These are phyloP conservation scores for Colletotrichum limetticola DNA, from an alignment of 2,329 filamentous ascomycete species.

Conservation along the genomic window DNA sequence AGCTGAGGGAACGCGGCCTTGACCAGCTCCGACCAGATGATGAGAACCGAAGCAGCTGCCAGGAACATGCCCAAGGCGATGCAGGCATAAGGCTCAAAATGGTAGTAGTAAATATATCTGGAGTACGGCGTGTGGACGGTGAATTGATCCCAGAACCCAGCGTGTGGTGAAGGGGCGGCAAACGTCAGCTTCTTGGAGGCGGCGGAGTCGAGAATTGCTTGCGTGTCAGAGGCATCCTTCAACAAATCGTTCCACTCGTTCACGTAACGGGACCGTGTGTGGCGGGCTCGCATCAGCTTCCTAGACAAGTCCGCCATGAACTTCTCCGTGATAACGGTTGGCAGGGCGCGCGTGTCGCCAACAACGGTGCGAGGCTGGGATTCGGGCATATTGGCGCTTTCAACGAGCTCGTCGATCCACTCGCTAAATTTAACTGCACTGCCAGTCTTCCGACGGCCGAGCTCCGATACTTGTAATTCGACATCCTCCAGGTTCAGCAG, in stretches of 20 bases:
- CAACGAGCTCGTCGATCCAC: constrained; percentile 95
- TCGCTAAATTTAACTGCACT: constrained; percentile 81
- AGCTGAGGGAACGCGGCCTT: constrained; percentile 82
- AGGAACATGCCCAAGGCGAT: constrained; percentile 75
- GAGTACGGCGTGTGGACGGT: constrained; percentile 82
- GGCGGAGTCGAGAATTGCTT: constrained; percentile 85
- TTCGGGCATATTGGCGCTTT: constrained; percentile 78
- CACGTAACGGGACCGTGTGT: constrained; percentile 84
- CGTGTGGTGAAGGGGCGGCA: constrained; percentile 65
- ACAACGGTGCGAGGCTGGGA: constrained; percentile 56
- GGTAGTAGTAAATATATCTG: constrained; percentile 81
- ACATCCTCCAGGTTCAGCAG: constrained; percentile 82
- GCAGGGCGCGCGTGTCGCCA: constrained; percentile 63
- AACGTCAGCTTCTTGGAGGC: constrained; percentile 85
- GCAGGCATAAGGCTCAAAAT: constrained; percentile 76
- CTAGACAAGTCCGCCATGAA: constrained; percentile 92
- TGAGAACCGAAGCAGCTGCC: constrained; percentile 79
- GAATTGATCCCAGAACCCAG: constrained; percentile 63
- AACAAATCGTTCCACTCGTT: constrained; percentile 88
- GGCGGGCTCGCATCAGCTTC: constrained; percentile 81
- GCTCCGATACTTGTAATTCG: constrained; percentile 81
- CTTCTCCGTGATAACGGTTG: constrained; percentile 89
- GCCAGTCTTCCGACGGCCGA: constrained; percentile 83
- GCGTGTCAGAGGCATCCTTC: constrained; percentile 77
- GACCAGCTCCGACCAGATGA: constrained; percentile 94